phyloP scores from a whole-genome alignment of 129 eudicot species.

The Centella asiatica region DNA sequence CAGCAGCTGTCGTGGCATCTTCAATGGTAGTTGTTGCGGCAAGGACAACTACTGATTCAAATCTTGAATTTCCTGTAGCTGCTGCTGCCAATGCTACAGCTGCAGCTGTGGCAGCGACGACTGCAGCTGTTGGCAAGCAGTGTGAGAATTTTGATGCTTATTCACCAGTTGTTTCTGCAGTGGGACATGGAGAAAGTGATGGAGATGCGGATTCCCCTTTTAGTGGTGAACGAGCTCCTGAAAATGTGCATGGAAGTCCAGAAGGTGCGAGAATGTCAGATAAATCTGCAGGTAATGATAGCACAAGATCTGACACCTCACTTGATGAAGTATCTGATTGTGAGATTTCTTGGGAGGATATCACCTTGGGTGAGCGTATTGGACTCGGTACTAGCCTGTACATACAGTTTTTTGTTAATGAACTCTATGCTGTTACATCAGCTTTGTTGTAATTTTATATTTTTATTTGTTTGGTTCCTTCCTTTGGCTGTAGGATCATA shows the following conservation, averaged over 20 bases:
- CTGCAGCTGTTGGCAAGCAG: conserved; percentile 64
- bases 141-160: conserved; percentile 32
- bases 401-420: not conserved
- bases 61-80: conserved; percentile 64
- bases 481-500: conserved; percentile 61
- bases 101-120: conserved; percentile 70
- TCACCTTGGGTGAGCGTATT: conserved; percentile 91
- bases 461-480: conserved; percentile 1
- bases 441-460: not conserved
- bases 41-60: conserved; percentile 36
- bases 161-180: conserved; percentile 34
- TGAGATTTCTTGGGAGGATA: conserved; percentile 91
- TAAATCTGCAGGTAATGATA: conserved; percentile 63
- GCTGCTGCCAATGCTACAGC: conserved; percentile 83
- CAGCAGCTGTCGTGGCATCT: conserved; percentile 91
- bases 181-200: conserved; percentile 28
- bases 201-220: conserved; percentile 14
- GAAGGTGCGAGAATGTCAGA: conserved; percentile 74
- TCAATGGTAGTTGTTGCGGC: conserved; percentile 76
- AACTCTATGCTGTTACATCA: not conserved
- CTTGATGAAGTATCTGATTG: conserved; percentile 88
- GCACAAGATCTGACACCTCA: conserved; percentile 43
- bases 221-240: conserved; percentile 12
- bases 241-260: conserved; percentile 11
- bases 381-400: conserved; percentile 63